A percentile compares a stretch with the other conserved stretches of the same genome.
phyloP scores from a whole-genome alignment of 192 early-diverging fungal genomes.

The Coemansia sp. region DNA sequence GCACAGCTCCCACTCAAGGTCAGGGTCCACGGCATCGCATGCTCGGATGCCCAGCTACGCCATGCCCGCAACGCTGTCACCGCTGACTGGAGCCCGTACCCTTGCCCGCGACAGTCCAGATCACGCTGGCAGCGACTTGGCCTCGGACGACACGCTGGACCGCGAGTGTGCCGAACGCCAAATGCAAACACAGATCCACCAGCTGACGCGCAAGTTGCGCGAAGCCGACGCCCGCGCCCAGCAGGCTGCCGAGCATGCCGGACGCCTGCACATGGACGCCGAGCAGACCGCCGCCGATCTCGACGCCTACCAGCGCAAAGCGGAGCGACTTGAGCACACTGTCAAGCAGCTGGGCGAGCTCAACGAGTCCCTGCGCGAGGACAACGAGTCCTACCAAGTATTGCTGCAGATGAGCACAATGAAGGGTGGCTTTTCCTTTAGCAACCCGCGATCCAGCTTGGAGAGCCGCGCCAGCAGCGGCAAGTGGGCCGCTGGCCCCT shows the following conservation, averaged over 20 bases:
- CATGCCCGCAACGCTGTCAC: slow-evolving; percentile 11
- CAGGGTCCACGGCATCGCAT: slow-evolving; percentile 14
- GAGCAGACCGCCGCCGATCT: slow-evolving; percentile 22
- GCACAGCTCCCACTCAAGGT: slow-evolving; percentile 9
- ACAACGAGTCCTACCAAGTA: slow-evolving; percentile 79
- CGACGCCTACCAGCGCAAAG: slow-evolving; percentile 12
- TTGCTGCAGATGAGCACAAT: slow-evolving; percentile 78
- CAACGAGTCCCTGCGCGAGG: slow-evolving; percentile 70
- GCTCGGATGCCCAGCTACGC: slow-evolving; percentile 27
- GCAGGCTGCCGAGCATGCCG: slow-evolving; percentile 22
- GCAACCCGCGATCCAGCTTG: slow-evolving; percentile 37
- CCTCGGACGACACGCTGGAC: neutral
- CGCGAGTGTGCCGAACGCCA: neutral
- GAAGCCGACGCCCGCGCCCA: slow-evolving; percentile 39
- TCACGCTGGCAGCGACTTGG: neutral
- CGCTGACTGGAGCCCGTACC: slow-evolving; percentile 7
- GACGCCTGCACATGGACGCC: slow-evolving; percentile 25
- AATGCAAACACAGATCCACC: slow-evolving; percentile 24
- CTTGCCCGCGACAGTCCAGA: neutral
- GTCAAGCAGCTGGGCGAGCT: slow-evolving; percentile 61
- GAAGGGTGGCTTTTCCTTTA: slow-evolving; percentile 67
- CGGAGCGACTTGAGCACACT: slow-evolving; percentile 58
- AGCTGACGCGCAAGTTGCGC: slow-evolving; percentile 28
- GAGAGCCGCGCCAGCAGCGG: slow-evolving; percentile 48
- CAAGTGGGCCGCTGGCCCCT: slow-evolving; percentile 11